A percentile compares a stretch with the other conserved stretches of the same genome.
phyloP scores from a whole-genome alignment of 78 protist genomes.

The Dictyostelium brefeldianum region DNA sequence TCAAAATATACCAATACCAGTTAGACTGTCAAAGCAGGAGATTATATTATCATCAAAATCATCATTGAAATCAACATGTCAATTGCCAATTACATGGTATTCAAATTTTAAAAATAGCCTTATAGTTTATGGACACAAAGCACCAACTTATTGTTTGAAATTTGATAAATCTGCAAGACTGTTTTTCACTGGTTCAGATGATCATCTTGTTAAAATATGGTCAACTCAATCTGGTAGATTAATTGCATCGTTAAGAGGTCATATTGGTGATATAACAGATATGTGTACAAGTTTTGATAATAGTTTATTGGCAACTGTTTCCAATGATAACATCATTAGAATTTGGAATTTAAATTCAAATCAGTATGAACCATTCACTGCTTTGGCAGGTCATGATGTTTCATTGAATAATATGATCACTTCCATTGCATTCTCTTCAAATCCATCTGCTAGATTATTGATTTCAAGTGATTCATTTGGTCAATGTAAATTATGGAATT shows the following conservation, averaged over 20 bases:
- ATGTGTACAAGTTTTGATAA: slow-evolving; percentile 60
- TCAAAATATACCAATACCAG: background rate
- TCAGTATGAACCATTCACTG: background rate
- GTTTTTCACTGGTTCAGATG: slow-evolving; percentile 61
- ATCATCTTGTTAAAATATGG: slow-evolving; percentile 71
- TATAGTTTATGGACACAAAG: slow-evolving; percentile 48
- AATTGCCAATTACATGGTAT: background rate
- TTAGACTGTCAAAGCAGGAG: background rate
- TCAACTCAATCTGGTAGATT: slow-evolving; percentile 54
- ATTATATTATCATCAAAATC: background rate
- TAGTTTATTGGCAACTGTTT: slow-evolving; percentile 7
- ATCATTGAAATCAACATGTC: background rate
- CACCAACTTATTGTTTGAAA: slow-evolving; percentile 66
- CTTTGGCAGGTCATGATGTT: slow-evolving; percentile 31
- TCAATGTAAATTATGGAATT: slow-evolving; percentile 48
- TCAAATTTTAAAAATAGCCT: slow-evolving; percentile 15
- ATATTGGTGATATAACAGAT: slow-evolving; percentile 77
- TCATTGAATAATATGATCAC: slow-evolving; percentile 26
- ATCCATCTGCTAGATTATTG: slow-evolving; percentile 10
- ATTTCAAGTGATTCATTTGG: slow-evolving; percentile 59
- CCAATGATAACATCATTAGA: slow-evolving; percentile 57
- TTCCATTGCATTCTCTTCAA: slow-evolving; percentile 42
- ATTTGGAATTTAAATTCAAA: slow-evolving; percentile 37
- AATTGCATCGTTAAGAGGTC: slow-evolving; percentile 30
- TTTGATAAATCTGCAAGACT: slow-evolving; percentile 54